Conservation (phyloP, 352 stramenopile species). For the Pythium sp. region DNA sequence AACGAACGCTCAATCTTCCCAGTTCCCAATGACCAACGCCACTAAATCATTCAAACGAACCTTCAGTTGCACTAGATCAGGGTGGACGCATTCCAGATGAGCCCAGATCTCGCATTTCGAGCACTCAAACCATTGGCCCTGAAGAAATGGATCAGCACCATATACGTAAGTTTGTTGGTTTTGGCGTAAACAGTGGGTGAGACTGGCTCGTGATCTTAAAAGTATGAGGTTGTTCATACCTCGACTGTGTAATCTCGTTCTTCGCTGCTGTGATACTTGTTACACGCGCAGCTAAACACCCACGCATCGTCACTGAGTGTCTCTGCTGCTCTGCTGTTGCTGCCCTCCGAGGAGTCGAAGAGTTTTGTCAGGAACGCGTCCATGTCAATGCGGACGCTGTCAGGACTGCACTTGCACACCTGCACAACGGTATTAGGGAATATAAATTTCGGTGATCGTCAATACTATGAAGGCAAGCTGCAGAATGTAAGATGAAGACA, state of each 20-base stretch:
- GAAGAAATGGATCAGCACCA: background rate
- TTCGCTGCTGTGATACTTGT: conserved; percentile 64
- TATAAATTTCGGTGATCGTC: background rate
- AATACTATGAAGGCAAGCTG: background rate
- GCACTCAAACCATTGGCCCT: conserved; percentile 85
- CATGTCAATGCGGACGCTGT: conserved; percentile 87
- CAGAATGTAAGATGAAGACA: background rate
- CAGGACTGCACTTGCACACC: conserved; percentile 83
- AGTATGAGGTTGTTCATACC: conserved; percentile 22
- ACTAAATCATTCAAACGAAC: conserved; percentile 11
- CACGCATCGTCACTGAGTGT: conserved; percentile 55
- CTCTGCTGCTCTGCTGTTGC: conserved; percentile 18
- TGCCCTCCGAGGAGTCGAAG: conserved; percentile 36
- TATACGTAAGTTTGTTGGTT: background rate
- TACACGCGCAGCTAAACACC: conserved; percentile 73
- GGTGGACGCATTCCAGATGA: conserved; percentile 67
- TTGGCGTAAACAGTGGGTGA: background rate
- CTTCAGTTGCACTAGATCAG: conserved; percentile 28
- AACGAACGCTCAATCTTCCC: background rate
- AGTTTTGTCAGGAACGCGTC: conserved; percentile 73
- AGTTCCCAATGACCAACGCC: background rate
- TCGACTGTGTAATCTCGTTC: conserved; percentile 47
- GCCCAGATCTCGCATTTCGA: conserved; percentile 76
- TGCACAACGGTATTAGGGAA: background rate
- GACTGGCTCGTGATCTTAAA: background rate